Base-by-base conservation (phyloP, 148 eudicot genomes). In the Beta vulgaris region DNA sequence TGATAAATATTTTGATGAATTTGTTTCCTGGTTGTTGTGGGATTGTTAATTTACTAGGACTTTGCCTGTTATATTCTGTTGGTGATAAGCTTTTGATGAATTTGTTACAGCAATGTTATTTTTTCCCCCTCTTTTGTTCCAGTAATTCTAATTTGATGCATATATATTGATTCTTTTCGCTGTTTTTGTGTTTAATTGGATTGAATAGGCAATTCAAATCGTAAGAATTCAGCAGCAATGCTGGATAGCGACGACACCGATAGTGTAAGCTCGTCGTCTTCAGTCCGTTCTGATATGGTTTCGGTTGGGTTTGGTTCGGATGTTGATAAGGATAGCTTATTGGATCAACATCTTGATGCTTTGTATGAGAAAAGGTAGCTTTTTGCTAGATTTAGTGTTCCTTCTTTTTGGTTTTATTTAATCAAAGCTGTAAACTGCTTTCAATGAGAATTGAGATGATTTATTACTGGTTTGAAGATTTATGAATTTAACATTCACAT, bases 301-400 rank as follows among this genome's bases (percentile, higher is more conserved):
- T 19, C 78, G 29, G 82, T 75, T 54, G 82, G 86, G n/a, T 81
- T 73, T 59, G 76, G 37, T 61, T 87, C 84, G 79, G 97, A 92
- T 55, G 86, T 90, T 25, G 89, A 82, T 35, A 89, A 85, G 58
- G 97, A 89, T 60, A 77, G 77, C 70, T 73, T 88, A 54, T 91
- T 95, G 82, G 99, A 95, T 83, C 88, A 81, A 77, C 68, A 79
- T 58, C 78, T 95, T 39, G 94, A 92, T 81, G 88, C 82, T 76
- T 80, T 95, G 44, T 92, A 76, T 53, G 99, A 95, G 86, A 95
- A 92, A 82, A 86, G 97, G 97, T 92, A 60, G 13, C 57, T 68
- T 18, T 46, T 10, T 51, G 32, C 31, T 40, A 14, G 19, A 42
- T 42, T 51, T 51, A 9, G 44, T 6, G 9, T 32, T 18, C n/a